Evolutionary conservation across 371 early-diverging fungal species (phyloP), one percentile per base, ranked within the genome.

Genomic region (Apophysomyces variabilis): DNA sequence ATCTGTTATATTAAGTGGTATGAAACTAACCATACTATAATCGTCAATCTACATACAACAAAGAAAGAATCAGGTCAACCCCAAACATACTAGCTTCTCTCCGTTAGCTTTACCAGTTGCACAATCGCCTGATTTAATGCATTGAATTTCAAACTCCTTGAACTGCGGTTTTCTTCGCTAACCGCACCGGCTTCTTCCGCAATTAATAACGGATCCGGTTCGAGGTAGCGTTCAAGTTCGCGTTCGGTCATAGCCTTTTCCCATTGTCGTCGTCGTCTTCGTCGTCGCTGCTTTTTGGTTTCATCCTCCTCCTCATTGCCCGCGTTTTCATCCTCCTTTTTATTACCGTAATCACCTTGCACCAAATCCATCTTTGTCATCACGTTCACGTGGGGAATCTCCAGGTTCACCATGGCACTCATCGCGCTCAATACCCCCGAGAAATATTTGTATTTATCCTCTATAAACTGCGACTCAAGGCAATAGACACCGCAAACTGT

Each of bases 331-430:
- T 78, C 76, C 12, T 73, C 78, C 38, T 62, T 63, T 47, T 62
- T 67, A 37, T 78, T 80, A 16, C 80, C 80, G 59, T 78, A 79
- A 39, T 76, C 80, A 3, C 81, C 82, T 71, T 80, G 76, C 18
- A 97, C 73, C 65, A 99, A 74, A 80, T 99, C 99, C 93, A 96
- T 95, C 80, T 99, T 99, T 56, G 95, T 93, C 88, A 99, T 85
- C 21, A 99, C 95, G 74, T 99, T 99, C 73, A 99, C 87, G 75
- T 97, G 95, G 11, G 99, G 97, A 37, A 98, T 90, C 66, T 96
- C 95, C 62, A 99, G 77, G 76, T 96, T 95, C 60, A 96, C 87
- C 97, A 98, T 98, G n/a, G 93, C 93, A 64, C 93, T 87, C 78
- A 92, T 94, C 1, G 96, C 95, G 73, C 92, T 94, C 78, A 97